Base-by-base conservation (phyloP, 1,139 yeast genomes). In the Kurtzmaniella natalensis region DNA sequence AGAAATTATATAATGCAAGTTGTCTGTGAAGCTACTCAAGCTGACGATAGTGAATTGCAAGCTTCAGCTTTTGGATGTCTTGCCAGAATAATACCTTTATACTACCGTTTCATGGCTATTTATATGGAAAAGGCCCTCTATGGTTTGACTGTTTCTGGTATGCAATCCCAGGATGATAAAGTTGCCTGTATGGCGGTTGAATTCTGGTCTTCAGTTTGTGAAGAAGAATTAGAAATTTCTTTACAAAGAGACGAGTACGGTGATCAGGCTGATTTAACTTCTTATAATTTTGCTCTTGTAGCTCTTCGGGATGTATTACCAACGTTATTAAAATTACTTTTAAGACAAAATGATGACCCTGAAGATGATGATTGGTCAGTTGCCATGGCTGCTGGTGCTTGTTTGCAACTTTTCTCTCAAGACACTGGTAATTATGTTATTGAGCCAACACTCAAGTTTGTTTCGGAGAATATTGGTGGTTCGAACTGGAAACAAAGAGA, bases 121-220 rank as follows among this genome's bases (percentile, higher is more conserved):
- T 92, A 92, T 59, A 92, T 92, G 98, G 97, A 92, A 61, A 88
- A 87, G 67, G 98, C 98, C 0, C 68, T 92, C 42, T 92, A 84
- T 50, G 88, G 89, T 11, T 72, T 92, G 42, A 89, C 97, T 2
- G 89, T 89, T 30, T 68, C 80, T 20, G 97, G 97, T 27, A 92
- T 92, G 96, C 84, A 82, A 59, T 81, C 89, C 41, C 57, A 67
- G 22, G 86, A 87, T 59, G 95, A 86, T 53, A 77, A 78, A 50
- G 97, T 92, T 23, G 86, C 96, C 1, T 87, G 96, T 57, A 89
- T 92, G 96, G 97, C 98, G 18, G 94, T 92, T 35, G 98, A 92
- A 63, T 92, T 92, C 57, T 92, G 98, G 98, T 81, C 94, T 40
- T 87, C 97, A 19, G 94, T 92, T 15, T 88, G 97, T 64, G 98